These are phyloP conservation scores for Phytophthora pisi DNA, from an alignment of 352 stramenopile genomes.

Conservation along the genomic window DNA sequence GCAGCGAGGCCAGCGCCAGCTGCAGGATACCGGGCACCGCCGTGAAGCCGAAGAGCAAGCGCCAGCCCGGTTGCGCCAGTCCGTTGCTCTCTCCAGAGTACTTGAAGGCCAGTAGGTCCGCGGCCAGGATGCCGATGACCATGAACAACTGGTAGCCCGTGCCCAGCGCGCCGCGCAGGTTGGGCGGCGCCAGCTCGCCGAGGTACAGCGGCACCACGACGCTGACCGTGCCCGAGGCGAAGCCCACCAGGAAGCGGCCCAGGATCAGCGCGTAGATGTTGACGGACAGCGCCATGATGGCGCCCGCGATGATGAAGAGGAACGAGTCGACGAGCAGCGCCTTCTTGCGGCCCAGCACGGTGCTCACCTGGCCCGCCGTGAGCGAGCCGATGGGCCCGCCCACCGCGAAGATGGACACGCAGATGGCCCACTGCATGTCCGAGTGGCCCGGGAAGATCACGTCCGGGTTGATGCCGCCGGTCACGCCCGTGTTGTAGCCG, in stretches of 20 bases:
- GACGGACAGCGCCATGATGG: conserved; percentile 62
- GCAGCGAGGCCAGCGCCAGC: conserved; percentile 59
- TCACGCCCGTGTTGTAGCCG: conserved; percentile 79
- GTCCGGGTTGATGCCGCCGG: conserved; percentile 61
- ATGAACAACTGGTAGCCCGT: conserved; percentile 81
- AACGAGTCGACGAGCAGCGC: conserved; percentile 64
- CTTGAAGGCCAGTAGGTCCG: conserved; percentile 60
- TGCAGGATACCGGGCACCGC: conserved; percentile 69
- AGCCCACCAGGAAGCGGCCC: conserved; percentile 73
- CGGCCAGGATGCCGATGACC: conserved; percentile 67
- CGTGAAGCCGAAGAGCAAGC: conserved; percentile 73
- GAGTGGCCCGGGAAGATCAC: conserved; percentile 71
- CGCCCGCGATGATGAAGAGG: conserved; percentile 66
- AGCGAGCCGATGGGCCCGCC: conserved; percentile 71
- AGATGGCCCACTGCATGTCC: conserved; percentile 70
- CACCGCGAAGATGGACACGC: conserved; percentile 71
- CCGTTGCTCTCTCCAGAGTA: conserved; percentile 66
- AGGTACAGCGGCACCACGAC: conserved; percentile 79
- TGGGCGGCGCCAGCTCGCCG: conserved; percentile 70
- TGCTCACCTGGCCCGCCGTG: conserved; percentile 60
- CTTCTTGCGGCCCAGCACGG: conserved; percentile 64
- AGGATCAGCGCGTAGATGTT: conserved; percentile 79
- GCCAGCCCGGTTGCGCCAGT: conserved; percentile 63
- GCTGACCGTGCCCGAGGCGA: conserved; percentile 69
- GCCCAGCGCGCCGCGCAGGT: conserved; percentile 70